Conservation (phyloP, 2,329 filamentous ascomycete genomes). For the Beauveria rudraprayagi region DNA sequence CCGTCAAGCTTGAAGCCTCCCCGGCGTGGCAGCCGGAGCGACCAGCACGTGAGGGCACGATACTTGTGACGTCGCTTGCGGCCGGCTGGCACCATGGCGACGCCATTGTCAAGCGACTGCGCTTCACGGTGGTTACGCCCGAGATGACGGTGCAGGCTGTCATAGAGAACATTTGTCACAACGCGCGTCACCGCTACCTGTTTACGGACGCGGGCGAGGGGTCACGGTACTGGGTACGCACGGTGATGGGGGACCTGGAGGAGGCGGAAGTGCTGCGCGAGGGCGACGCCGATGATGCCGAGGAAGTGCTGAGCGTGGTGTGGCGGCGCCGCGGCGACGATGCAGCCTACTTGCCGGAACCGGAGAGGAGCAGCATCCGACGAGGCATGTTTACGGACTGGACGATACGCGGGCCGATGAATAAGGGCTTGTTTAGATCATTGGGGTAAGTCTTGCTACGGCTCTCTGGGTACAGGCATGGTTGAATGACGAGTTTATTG, state of each 20-base stretch:
- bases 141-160: neutral
- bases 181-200: conserved; percentile 4
- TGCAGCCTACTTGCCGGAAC: too few species aligned
- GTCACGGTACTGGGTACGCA: conserved; percentile 3
- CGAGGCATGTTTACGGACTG: conserved; percentile 6
- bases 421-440: too few species aligned
- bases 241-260: neutral
- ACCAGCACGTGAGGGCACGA: neutral
- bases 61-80: neutral
- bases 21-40: neutral
- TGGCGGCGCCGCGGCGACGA: neutral
- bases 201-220: conserved; percentile 3
- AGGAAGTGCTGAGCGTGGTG: neutral
- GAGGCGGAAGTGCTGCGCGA: neutral
- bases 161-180: neutral
- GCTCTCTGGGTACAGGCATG: too few species aligned
- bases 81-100: neutral
- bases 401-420: neutral
- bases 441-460: too few species aligned
- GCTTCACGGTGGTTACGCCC: neutral
- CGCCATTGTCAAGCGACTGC: neutral
- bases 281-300: neutral
- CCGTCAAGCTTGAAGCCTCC: conserved; percentile 1
- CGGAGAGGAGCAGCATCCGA: neutral
- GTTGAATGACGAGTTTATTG: too few species aligned